Evolutionary conservation across 2,329 filamentous ascomycete species (phyloP), one percentile per base, ranked within the genome.

Genomic region (Fusarium euwallaceae): DNA sequence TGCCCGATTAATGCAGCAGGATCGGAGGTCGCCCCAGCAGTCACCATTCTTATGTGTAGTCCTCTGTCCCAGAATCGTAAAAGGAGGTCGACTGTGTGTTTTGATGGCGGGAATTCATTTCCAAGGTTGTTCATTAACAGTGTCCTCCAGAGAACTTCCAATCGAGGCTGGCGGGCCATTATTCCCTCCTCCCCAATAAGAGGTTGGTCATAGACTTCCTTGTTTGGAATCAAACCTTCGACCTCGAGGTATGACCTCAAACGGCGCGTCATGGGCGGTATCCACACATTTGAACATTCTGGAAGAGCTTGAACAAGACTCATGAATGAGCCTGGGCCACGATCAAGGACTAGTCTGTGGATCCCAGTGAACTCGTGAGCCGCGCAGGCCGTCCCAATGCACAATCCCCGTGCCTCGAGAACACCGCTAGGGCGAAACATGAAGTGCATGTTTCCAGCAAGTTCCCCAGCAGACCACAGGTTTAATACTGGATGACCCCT

Each of bases 121-220:
- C 16, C 16, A 29, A 17, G 2, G 2, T 2, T 1, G 11, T 29
- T 5, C 2, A 0, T 6, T 29, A 29, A 0, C 24, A 29, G 9
- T 6, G 45, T 51, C 8, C 45, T 51, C 22, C 45, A 51, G 4
- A 51, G 9, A n/a, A 51, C 45, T 16, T 51, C 45, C 45, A 29
- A 17, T 12, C 24, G 8, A 17, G 45, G 17, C 8, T 51, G 45
- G 1, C 9, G 6, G 45, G 5, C 14, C 4, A 29, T 24, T 12
- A 1, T 10, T 51, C 45, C 45, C 45, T 10, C 24, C 0, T 51
- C 5, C 16, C 17, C 8, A 27, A 22, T 17, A 14, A 9, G 2
- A 3, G 2, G 2, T 2, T 14, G 14, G 24, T 6, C 2, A 29
- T 51, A 51, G 9, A 29, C 3, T 9, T 51, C 22, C 14, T 24